Conservation (phyloP, 257 asterid species). For the Penstemon eatonii region DNA sequence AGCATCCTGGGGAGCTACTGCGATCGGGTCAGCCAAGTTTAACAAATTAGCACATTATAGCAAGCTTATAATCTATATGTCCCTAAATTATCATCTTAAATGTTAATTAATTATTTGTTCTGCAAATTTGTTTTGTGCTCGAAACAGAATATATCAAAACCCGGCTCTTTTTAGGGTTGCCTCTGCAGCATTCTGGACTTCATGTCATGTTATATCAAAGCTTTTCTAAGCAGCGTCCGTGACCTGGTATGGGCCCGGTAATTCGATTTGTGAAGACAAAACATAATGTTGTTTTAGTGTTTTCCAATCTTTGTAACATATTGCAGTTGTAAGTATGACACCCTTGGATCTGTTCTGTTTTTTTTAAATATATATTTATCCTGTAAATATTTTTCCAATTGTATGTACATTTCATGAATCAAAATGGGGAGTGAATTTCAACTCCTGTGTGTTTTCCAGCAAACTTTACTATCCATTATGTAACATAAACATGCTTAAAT, state of each 20-base stretch:
- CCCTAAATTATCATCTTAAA: too few species aligned
- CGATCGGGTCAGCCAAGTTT: slow-evolving; percentile 74
- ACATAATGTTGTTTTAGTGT: neutral
- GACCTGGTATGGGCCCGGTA: slow-evolving; percentile 3
- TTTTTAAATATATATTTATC: neutral
- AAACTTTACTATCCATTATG: too few species aligned
- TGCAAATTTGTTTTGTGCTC: slow-evolving; percentile 7
- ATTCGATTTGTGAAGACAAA: slow-evolving; percentile 19
- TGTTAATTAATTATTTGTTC: neutral
- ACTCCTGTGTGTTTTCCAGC: neutral
- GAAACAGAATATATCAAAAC: slow-evolving; percentile 82
- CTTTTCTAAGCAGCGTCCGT: slow-evolving; percentile 53
- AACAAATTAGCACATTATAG: too few species aligned
- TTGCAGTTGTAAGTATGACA: slow-evolving; percentile 17
- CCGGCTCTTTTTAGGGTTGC: slow-evolving; percentile 86
- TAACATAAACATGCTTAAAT: too few species aligned
- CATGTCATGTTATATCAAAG: slow-evolving; percentile 84
- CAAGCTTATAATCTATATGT: too few species aligned
- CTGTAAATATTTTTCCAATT: slow-evolving; percentile 23
- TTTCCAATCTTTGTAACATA: slow-evolving; percentile 30
- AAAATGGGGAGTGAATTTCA: neutral
- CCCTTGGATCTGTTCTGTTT: slow-evolving; percentile 6
- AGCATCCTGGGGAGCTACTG: slow-evolving; percentile 99
- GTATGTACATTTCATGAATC: neutral
- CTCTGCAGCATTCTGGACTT: slow-evolving; percentile 91